These are phyloP conservation scores for cucumber (Cucumis sativus) DNA, from an alignment of 306 rosid species.

Conservation along the genomic window Cucumber_9930_V3 NC_026660.2:5556001-5556500, in stretches of 20 bases:
- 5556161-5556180: neutral
- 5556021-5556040: slow-evolving; percentile 57
- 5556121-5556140: slow-evolving; percentile 74
- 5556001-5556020: slow-evolving; percentile 25
- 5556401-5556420: neutral
- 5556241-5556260: neutral
- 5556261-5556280: neutral
- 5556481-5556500: neutral
- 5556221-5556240: neutral
- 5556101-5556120: slow-evolving; percentile 87
- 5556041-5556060: slow-evolving; percentile 87
- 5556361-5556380: neutral
- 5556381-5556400: neutral
- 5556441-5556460: neutral
- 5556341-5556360: neutral
- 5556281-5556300: neutral
- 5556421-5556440: neutral
- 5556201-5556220: neutral
- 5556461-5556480: neutral
- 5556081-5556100: slow-evolving; percentile 55
- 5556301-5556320: neutral
- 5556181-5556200: neutral
- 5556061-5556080: slow-evolving; percentile 58
- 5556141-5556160: neutral
- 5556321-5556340: neutral